Percentiles rank a stretch among this genome's conserved stretches.
Conservation (phyloP, 495 filamentous ascomycete genomes). For the Aspergillus bertholletiae region DNA sequence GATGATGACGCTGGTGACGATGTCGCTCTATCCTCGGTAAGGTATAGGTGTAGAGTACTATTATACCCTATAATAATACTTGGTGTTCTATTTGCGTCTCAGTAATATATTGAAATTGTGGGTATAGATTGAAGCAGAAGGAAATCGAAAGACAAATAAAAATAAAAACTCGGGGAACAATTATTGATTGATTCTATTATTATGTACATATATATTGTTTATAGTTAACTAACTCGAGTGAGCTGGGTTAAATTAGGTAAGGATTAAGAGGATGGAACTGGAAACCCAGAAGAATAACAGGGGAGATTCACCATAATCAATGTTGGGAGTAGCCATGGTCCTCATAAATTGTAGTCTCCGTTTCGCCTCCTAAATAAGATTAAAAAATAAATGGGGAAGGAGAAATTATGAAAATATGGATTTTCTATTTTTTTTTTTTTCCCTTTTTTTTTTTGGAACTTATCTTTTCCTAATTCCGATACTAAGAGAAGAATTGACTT, state of each 20-base stretch:
- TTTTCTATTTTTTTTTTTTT: constrained; percentile 1
- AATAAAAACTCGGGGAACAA: neutral
- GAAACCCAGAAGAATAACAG: neutral
- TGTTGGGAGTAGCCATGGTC: neutral
- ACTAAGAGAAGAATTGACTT: neutral
- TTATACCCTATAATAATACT: no score
- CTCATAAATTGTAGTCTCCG: neutral
- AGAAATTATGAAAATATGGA: neutral
- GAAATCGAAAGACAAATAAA: neutral
- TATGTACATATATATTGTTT: neutral
- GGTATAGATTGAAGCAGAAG: neutral
- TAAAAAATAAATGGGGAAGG: constrained; percentile 3
- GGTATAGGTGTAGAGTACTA: neutral
- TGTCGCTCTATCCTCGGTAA: neutral
- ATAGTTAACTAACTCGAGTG: no score
- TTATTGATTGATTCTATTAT: constrained; percentile 2
- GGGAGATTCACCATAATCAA: neutral
- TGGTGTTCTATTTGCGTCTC: no score
- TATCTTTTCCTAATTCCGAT: neutral
- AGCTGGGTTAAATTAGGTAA: neutral
- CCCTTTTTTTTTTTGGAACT: neutral
- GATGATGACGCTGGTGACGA: neutral
- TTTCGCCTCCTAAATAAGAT: constrained; percentile 1
- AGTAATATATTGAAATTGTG: neutral
- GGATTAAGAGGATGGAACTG: neutral